These are phyloP conservation scores for Massarina eburnea DNA, from an alignment of 2,329 filamentous ascomycete genomes.

Conservation along the genomic window DNA sequence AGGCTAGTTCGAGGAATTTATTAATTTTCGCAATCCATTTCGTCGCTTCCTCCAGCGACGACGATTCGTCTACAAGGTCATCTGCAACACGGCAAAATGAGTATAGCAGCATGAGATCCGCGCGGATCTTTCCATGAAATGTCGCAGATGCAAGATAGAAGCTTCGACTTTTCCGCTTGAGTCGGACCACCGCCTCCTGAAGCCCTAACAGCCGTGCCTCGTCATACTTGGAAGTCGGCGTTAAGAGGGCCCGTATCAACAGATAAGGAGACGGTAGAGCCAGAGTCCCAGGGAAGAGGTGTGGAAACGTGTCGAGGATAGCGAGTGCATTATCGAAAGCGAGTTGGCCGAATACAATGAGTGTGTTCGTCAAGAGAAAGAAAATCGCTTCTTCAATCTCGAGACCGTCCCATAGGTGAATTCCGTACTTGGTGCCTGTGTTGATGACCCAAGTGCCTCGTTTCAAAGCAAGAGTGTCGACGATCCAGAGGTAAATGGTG, in stretches of 20 bases:
- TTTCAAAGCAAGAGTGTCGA: conserved; percentile 68
- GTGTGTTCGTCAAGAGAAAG: conserved; percentile 68
- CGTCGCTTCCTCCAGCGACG: conserved; percentile 54
- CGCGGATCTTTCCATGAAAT: conserved; percentile 67
- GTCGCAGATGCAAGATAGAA: conserved; percentile 73
- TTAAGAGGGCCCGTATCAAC: conserved; percentile 57
- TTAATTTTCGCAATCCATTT: conserved; percentile 62
- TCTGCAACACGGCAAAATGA: conserved; percentile 75
- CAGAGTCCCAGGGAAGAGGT: conserved; percentile 56
- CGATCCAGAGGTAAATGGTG: conserved; percentile 70
- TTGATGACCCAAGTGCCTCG: conserved; percentile 74
- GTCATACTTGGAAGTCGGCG: conserved; percentile 56
- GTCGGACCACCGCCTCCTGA: conserved; percentile 58
- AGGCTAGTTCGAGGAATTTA: conserved; percentile 59
- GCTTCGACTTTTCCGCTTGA: conserved; percentile 68
- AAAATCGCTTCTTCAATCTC: conserved; percentile 76
- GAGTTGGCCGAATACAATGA: conserved; percentile 69
- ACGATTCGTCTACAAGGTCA: conserved; percentile 69
- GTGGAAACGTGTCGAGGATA: conserved; percentile 64
- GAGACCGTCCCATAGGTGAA: conserved; percentile 64
- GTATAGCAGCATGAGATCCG: conserved; percentile 70
- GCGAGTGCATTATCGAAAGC: conserved; percentile 71
- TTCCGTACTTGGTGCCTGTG: conserved; percentile 65
- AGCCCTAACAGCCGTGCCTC: conserved; percentile 60
- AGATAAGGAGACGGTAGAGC: conserved; percentile 52